Base-by-base conservation (phyloP, 1,284 basidiomycete species). In the Leccinum pachyderme region DNA sequence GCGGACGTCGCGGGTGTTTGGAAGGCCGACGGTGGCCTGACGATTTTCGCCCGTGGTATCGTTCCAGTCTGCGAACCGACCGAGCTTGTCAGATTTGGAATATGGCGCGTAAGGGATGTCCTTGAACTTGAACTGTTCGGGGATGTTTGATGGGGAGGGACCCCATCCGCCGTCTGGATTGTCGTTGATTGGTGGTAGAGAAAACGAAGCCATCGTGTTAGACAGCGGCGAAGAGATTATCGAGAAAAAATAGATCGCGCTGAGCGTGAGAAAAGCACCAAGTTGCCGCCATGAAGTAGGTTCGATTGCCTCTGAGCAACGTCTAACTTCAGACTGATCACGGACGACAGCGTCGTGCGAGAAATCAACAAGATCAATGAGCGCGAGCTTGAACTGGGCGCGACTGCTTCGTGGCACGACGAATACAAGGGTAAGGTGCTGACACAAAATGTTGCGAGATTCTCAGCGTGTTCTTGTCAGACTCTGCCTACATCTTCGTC, bases 51-150 rank as follows among this genome's bases (percentile, higher is more conserved):
- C 71, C 28, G 87, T 81, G 29, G 82, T 72, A 70, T 92, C 88
- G 72, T 93, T 96, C 95, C 96, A 99, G 79, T 99, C 96, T 56
- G 96, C 96, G 70, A 99, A 93, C 58, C 95, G 90, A 54, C 93
- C 94, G 58, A 99, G 87, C 75, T 98, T 98, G 81, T 99, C 96
- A 54, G 92, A 89, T 84, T 98, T 98, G 74, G 94, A 94, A 80
- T 93, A 98, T 5, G 95, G 95, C 2, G 95, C 93, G 70, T 98
- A 98, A 37, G 95, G 95, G 60, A 98, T 95, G 68, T 92, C 90
- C 69, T 86, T 88, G 78, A 92, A 92, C 72, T 89, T 89, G 79
- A 90, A 91, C 59, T 88, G 83, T 39, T 85, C 77, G 7, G 89
- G 89, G 22, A 89, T 75, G 70, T 86, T 87, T 2, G 86, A 85